These are phyloP conservation scores for Coriaria nepalensis DNA, from an alignment of 306 rosid genomes.

Conservation along the genomic window DNA sequence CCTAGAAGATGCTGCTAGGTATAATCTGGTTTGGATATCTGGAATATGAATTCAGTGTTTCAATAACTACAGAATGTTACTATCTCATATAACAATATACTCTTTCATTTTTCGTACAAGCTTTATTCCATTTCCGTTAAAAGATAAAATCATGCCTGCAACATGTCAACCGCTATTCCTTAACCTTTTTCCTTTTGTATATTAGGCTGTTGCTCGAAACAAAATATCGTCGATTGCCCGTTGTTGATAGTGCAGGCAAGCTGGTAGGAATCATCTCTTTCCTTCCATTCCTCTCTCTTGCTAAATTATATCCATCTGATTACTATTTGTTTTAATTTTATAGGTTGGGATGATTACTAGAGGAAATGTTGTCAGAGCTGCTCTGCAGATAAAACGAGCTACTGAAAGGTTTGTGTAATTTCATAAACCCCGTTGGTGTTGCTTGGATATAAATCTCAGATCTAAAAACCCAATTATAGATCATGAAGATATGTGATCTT, in stretches of 20 bases:
- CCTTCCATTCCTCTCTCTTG: neutral
- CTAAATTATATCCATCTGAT: conserved; percentile 6
- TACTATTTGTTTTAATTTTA: conserved; percentile 17
- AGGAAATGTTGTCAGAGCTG: conserved; percentile 84
- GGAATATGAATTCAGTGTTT: neutral
- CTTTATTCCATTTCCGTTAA: neutral
- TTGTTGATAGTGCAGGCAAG: conserved; percentile 65
- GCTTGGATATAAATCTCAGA: neutral
- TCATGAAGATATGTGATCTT: too few species aligned
- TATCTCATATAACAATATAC: neutral
- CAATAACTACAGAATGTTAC: neutral
- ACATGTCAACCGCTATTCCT: neutral
- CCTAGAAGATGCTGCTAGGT: conserved; percentile 86
- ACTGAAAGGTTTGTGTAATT: conserved; percentile 18
- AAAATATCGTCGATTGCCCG: conserved; percentile 76
- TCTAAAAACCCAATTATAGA: too few species aligned
- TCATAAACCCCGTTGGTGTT: conserved; percentile 5
- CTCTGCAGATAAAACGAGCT: conserved; percentile 62
- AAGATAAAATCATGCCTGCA: neutral
- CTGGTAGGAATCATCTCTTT: conserved; percentile 37
- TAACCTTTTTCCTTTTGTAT: conserved; percentile 4
- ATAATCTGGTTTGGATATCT: conserved; percentile 1
- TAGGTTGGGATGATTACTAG: conserved; percentile 87
- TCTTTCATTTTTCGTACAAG: neutral
- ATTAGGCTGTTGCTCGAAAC: conserved; percentile 83